These are phyloP conservation scores for Lantana camara DNA, from an alignment of 257 asterid species.

Conservation along the genomic window DNA sequence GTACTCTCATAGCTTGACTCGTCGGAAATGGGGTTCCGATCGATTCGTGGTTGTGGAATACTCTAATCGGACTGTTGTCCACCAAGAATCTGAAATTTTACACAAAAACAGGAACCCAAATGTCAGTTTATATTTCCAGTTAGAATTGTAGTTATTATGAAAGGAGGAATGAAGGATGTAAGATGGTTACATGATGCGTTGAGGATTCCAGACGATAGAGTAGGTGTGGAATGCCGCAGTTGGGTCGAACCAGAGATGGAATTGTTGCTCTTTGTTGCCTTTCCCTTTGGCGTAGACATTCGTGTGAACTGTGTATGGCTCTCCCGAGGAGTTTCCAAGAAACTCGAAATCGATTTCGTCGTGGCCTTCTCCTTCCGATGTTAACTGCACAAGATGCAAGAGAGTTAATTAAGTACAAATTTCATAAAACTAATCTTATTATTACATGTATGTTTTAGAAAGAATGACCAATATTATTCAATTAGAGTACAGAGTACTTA, in stretches of 20 bases:
- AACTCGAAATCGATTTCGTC: slow-evolving; percentile 41
- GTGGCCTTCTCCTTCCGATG: slow-evolving; percentile 25
- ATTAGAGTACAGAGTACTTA: slow-evolving; percentile 23
- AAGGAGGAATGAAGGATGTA: not conserved
- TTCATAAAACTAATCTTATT: too few relatives aligned
- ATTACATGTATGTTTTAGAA: too few relatives aligned
- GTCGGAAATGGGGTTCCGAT: slow-evolving; percentile 39
- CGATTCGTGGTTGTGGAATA: slow-evolving; percentile 31
- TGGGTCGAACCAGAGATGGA: slow-evolving; percentile 42
- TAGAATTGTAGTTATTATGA: not conserved
- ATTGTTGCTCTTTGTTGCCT: slow-evolving; percentile 42
- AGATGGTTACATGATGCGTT: slow-evolving; percentile 32
- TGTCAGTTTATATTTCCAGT: not conserved
- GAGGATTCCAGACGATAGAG: slow-evolving; percentile 37
- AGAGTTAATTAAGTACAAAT: not conserved
- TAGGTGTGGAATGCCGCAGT: slow-evolving; percentile 35
- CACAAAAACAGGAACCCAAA: not conserved
- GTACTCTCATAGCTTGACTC: slow-evolving; percentile 42
- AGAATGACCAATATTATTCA: too few relatives aligned
- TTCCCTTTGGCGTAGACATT: slow-evolving; percentile 36
- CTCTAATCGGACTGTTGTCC: slow-evolving; percentile 47
- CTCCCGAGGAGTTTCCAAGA: slow-evolving; percentile 34
- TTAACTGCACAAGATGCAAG: slow-evolving; percentile 4
- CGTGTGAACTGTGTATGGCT: slow-evolving; percentile 41
- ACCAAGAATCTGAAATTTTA: slow-evolving; percentile 46